Conservation (phyloP, 257 asterid genomes). For the Capsicum baccatum region DNA sequence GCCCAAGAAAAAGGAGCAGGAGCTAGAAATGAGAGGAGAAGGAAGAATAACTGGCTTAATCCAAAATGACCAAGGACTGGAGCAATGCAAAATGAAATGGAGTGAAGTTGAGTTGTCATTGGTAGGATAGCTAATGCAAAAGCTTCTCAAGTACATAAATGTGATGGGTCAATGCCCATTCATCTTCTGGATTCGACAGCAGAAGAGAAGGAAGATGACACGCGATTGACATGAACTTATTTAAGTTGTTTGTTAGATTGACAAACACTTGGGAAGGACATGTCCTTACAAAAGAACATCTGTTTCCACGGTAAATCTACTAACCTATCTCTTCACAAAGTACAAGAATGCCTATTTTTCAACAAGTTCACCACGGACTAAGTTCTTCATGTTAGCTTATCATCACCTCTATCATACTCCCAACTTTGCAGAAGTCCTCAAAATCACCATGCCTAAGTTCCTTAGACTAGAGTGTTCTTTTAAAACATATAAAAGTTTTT, state of each 20-base stretch:
- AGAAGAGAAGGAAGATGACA: not conserved
- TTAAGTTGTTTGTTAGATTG: not conserved
- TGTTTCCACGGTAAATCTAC: not conserved
- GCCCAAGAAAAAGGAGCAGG: not conserved
- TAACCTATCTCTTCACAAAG: not conserved
- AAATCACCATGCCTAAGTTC: constrained; percentile 23
- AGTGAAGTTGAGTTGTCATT: not conserved
- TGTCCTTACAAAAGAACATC: not conserved
- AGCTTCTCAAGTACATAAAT: not conserved
- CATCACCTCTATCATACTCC: not conserved
- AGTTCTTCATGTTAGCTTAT: constrained; percentile 8
- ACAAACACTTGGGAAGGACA: not conserved
- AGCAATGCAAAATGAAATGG: not conserved
- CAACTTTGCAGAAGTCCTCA: not conserved
- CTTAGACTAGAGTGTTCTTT: not conserved
- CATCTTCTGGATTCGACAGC: not conserved
- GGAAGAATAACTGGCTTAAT: not conserved
- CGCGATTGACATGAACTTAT: not conserved
- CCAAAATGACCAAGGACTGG: constrained; percentile 15
- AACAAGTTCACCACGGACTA: not conserved
- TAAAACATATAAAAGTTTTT: not conserved
- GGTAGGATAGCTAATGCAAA: not conserved
- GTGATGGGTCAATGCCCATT: not conserved
- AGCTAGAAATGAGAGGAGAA: not conserved
- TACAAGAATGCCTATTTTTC: constrained; percentile 10